These are phyloP conservation scores for Gaertneriomyces semiglobifer DNA, from an alignment of 192 early-diverging fungal genomes.

Conservation along the genomic window DNA sequence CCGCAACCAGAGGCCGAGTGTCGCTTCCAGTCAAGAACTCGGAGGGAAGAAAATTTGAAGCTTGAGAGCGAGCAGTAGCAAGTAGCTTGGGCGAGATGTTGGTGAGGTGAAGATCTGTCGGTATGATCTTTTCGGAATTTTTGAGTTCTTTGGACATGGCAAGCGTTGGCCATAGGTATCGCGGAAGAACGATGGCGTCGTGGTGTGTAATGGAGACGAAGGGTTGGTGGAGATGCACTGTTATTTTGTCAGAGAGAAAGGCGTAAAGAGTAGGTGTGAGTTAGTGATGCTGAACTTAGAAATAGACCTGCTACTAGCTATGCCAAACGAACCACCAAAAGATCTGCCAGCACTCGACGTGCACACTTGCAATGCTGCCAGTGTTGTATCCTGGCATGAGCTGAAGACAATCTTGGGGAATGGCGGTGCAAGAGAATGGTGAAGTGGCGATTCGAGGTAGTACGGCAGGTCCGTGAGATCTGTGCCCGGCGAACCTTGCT, in stretches of 20 bases:
- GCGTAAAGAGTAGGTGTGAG: too few relatives aligned
- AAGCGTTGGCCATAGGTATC: slow-evolving; percentile 24
- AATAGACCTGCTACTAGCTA: not conserved
- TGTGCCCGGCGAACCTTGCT: not conserved
- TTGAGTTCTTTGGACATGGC: slow-evolving; percentile 7
- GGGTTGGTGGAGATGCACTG: slow-evolving; percentile 10
- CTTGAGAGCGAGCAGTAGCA: too few relatives aligned
- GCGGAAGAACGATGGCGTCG: slow-evolving; percentile 17
- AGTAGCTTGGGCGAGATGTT: too few relatives aligned
- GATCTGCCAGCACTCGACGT: slow-evolving; percentile 1
- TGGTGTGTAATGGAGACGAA: slow-evolving; percentile 18
- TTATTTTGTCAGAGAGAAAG: too few relatives aligned
- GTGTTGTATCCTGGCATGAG: slow-evolving; percentile 25
- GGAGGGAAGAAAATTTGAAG: too few relatives aligned
- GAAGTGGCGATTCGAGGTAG: slow-evolving; percentile 21
- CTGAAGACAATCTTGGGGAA: slow-evolving; percentile 14
- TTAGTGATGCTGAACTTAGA: not conserved
- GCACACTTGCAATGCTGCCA: slow-evolving; percentile 21
- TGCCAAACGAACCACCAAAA: not conserved
- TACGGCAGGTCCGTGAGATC: slow-evolving; percentile 19
- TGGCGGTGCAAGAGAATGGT: slow-evolving; percentile 18
- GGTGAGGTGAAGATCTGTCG: not conserved
- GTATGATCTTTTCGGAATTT: slow-evolving; percentile 1
- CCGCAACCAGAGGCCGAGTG: slow-evolving; percentile 12
- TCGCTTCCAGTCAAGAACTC: not conserved